Percentiles rank a stretch among this genome's conserved stretches.
phyloP scores from a whole-genome alignment of 2,329 filamentous ascomycete species.

The Thyridium curvatum region DNA sequence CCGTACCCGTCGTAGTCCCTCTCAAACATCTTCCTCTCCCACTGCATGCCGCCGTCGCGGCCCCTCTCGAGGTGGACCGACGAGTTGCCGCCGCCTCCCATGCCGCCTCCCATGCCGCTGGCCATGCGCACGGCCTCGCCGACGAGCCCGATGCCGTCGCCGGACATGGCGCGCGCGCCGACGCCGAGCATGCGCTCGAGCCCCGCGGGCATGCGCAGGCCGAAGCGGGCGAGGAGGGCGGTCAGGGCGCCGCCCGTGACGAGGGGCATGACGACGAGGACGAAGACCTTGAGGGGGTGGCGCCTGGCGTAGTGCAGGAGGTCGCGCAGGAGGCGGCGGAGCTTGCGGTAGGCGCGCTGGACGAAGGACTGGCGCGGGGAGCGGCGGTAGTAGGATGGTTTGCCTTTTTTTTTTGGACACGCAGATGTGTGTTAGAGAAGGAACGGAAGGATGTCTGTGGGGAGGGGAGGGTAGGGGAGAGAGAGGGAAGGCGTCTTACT shows the following conservation, averaged over 20 bases:
- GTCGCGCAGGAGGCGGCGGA: slow-evolving; percentile 74
- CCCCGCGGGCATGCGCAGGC: slow-evolving; percentile 64
- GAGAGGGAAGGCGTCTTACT: slow-evolving; percentile 20
- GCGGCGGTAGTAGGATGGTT: slow-evolving; percentile 69
- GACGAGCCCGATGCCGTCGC: slow-evolving; percentile 42
- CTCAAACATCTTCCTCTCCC: slow-evolving; percentile 30
- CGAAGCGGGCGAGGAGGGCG: slow-evolving; percentile 71
- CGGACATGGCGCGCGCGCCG: slow-evolving; percentile 41
- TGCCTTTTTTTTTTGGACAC: slow-evolving; percentile 10
- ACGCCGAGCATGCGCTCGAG: slow-evolving; percentile 54
- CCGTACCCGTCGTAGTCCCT: slow-evolving; percentile 17
- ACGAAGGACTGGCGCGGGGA: slow-evolving; percentile 78
- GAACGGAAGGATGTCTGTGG: slow-evolving; percentile 17
- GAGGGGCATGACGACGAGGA: slow-evolving; percentile 81
- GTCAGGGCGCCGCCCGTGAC: slow-evolving; percentile 77
- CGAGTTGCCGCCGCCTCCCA: slow-evolving; percentile 10
- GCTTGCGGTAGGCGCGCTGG: slow-evolving; percentile 63
- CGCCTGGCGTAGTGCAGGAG: slow-evolving; percentile 74
- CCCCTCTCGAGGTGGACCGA: slow-evolving; percentile 24
- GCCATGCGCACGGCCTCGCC: slow-evolving; percentile 51
- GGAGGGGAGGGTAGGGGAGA: slow-evolving; percentile 7
- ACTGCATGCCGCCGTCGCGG: slow-evolving; percentile 23
- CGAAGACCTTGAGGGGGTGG: slow-evolving; percentile 82
- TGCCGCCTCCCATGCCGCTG: slow-evolving; percentile 18
- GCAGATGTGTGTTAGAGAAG: slow-evolving; percentile 3